Evolutionary conservation across 2,329 filamentous ascomycete genomes (phyloP), one percentile per base, ranked within the genome.

Genomic region (Colletotrichum horii): DNA sequence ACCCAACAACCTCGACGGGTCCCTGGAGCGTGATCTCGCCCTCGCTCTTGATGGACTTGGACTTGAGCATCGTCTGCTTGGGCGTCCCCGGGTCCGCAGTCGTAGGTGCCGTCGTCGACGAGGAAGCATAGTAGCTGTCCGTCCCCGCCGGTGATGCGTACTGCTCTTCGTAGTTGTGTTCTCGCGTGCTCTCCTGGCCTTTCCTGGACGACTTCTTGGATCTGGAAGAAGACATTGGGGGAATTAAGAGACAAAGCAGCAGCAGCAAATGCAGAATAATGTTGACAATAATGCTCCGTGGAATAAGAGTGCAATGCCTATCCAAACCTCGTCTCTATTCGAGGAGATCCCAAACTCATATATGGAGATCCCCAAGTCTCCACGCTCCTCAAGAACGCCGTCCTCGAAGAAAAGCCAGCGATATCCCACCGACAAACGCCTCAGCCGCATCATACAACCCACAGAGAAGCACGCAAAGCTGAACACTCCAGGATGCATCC

Each of bases 1-100:
- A 88, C 14, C 87, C 86, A 28, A 83, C 82, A 24, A 90, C 84
- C 74, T 90, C 87, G 76, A 89, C 81, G 11, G 88, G 88, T 1
- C 88, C 88, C 5, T 81, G 78, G 8, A 89, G 82, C 28, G 82
- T 79, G 70, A 89, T 77, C 43, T 84, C 81, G 19, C 83, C 79
- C 43, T 88, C 87, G 66, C 84, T 87, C 77, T 83, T 84, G 79
- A 89, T 85, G 77, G 83, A 84, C 71, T 82, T 83, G 19, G 82
- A 84, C 74, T 82, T 83, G 69, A 76, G 80, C 32, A 76, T 71
- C 78, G 80, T 68, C 81, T 80, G 32, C 77, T 68, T 66, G 77
- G 75, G 73, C 76, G 78, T 72, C 8, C 36, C 71, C 1, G 52
- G 64, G 19, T 66, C 74, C 4, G 66, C 58, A 8, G 52, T 79